Evolutionary conservation across 331 rosid genomes (phyloP), one percentile per base, ranked within the genome.

Genomic region (Malus hybrid): DNA sequence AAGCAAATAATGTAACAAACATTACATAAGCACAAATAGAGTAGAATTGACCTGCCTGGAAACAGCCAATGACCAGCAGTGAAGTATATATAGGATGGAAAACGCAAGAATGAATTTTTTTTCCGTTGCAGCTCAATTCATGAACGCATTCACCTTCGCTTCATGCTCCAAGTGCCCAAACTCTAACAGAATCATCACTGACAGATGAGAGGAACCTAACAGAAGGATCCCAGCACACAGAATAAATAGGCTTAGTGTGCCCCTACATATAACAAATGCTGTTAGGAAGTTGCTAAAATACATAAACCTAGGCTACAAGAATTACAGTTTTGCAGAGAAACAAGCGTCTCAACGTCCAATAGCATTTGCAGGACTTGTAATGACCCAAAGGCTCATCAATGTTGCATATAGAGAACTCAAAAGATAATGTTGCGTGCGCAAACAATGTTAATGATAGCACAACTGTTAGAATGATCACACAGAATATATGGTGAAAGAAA

Each of bases 171-270:
- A 91, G 86, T 11, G 82, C 72, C 98, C 97, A 93, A 50, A 93
- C 97, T 81, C 91, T 84, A 68, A 93, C 97, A 7, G 90, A 91
- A 74, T 91, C 97, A 86, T 93, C 97, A 31, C 97, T 93, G 48
- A 91, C 88, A 5, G 98, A 93, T 75, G 98, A 96, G 46, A 93
- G 85, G 74, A 84, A 87, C 81, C 88, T 93, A 18, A 96, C 98
- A 27, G 93, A 86, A 39, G 96, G 96, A 79, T 91, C 90, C 98
- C 98, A 93, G 73, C 94, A 90, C 66, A 93, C 91, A 31, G 87
- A 93, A 67, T 78, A 67, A 52, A 93, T 60, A 14, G 79, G 80
- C 81, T 88, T 91, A 24, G 89, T 79, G 70, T 93, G 98, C 59
- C 97, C 98, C 98, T 93, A 52, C 54, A 83, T 72, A 71, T 52